A percentile compares a stretch with the other conserved stretches of the same genome.
phyloP scores from a whole-genome alignment of 768 basidiomycete genomes.

The Termitomyces sp. region DNA sequence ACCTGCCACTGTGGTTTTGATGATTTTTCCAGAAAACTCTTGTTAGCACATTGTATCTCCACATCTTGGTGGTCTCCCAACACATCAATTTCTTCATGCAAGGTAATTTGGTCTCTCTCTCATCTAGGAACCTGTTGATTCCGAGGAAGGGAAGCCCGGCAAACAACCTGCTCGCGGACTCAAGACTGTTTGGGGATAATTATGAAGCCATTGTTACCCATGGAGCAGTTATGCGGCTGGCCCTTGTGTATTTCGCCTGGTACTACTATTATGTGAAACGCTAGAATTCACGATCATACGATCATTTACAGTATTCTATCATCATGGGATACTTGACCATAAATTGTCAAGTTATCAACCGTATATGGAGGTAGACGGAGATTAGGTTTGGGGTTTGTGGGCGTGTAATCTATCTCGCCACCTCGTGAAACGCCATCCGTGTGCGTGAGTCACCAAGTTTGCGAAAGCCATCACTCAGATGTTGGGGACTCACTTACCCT shows the following conservation, averaged over 20 bases:
- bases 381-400: not conserved
- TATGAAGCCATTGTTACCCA: not conserved
- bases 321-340: not conserved
- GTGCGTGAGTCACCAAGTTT: not conserved
- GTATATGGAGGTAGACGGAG: not conserved
- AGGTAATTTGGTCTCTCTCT: not conserved
- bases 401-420: not conserved
- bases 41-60: not conserved
- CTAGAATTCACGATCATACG: not conserved
- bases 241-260: not conserved
- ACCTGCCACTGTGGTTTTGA: not conserved
- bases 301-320: not conserved
- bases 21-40: not conserved
- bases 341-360: not conserved
- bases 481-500: not conserved
- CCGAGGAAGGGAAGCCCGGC: not conserved
- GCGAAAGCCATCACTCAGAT: not conserved
- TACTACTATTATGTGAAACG: not conserved
- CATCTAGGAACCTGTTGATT: not conserved
- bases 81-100: not conserved
- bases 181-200: not conserved
- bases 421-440: not conserved
- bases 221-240: not conserved
- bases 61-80: not conserved
- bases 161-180: not conserved